Conservation (phyloP, 768 basidiomycete species). For the Melanogaster broomeanus region DNA sequence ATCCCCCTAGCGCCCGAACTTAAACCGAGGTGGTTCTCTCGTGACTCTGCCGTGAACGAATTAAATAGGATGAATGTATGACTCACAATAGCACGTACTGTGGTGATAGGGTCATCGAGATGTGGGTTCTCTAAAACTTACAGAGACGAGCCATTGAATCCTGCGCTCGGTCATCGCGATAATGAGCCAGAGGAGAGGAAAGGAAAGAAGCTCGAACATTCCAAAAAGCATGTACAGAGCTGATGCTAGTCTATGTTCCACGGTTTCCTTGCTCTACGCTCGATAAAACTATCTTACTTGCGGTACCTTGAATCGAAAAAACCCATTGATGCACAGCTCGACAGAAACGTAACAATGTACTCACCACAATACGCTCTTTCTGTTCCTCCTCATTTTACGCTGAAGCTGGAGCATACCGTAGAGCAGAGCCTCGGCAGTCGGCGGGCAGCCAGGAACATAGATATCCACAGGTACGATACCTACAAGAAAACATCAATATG, state of each 20-base stretch:
- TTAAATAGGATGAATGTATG: too few relatives aligned
- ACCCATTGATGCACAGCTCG: not conserved
- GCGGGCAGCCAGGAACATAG: conserved; percentile 95
- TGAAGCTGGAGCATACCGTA: conserved; percentile 97
- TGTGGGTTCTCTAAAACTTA: too few relatives aligned
- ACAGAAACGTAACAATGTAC: conserved; percentile 8
- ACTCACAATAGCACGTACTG: too few relatives aligned
- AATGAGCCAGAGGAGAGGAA: conserved; percentile 2
- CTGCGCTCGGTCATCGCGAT: not conserved
- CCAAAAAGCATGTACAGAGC: conserved; percentile 17
- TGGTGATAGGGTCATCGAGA: too few relatives aligned
- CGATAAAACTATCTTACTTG: conserved; percentile 15
- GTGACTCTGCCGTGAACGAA: too few relatives aligned
- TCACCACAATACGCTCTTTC: conserved; percentile 88
- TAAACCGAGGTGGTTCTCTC: too few relatives aligned
- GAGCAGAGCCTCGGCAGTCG: conserved; percentile 94
- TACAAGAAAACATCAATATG: conserved; percentile 29
- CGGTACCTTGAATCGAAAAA: conserved; percentile 23
- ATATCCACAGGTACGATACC: conserved; percentile 98
- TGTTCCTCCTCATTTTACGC: conserved; percentile 89
- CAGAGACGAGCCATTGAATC: too few relatives aligned
- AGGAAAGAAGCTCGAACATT: conserved; percentile 6
- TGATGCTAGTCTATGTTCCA: conserved; percentile 26
- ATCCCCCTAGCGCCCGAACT: too few relatives aligned
- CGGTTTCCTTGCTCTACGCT: not conserved